Conservation (phyloP, 2,329 filamentous ascomycete genomes). For the Dothiorella sarmentorum region DNA sequence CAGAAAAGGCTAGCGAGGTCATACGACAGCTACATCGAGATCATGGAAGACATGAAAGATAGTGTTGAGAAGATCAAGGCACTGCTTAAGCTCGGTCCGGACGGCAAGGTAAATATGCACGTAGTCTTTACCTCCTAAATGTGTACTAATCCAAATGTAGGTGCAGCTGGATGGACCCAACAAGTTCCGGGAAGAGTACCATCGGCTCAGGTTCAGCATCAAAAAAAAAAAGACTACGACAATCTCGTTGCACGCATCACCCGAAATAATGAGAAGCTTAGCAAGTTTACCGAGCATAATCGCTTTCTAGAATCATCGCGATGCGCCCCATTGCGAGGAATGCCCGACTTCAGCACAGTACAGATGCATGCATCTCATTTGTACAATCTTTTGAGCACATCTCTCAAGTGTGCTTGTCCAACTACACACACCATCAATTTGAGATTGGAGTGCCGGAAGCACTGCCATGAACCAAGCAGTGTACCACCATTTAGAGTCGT, state of each 20-base stretch:
- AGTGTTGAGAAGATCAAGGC: not conserved
- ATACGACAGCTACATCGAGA: not conserved
- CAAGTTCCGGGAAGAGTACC: constrained; percentile 29
- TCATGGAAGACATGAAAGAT: not conserved
- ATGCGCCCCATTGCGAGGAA: no score
- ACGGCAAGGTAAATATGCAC: not conserved
- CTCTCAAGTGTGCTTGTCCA: no score
- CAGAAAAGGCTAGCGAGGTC: not conserved
- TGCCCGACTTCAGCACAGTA: no score
- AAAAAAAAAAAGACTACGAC: constrained; percentile 26
- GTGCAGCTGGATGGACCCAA: constrained; percentile 24
- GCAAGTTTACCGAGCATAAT: constrained; percentile 26
- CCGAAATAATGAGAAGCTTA: constrained; percentile 24
- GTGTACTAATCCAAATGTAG: not conserved
- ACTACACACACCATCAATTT: no score
- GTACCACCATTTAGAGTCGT: no score
- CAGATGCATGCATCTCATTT: no score
- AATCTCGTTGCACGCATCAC: constrained; percentile 26
- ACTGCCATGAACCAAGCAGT: no score
- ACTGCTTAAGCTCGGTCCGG: not conserved
- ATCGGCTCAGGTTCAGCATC: constrained; percentile 29
- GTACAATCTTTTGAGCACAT: no score
- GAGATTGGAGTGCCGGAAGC: no score
- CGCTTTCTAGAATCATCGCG: not conserved
- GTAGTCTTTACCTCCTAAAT: not conserved